phyloP scores from a whole-genome alignment of 2,329 filamentous ascomycete species.

The Lasiodiplodia theobromae region DNA sequence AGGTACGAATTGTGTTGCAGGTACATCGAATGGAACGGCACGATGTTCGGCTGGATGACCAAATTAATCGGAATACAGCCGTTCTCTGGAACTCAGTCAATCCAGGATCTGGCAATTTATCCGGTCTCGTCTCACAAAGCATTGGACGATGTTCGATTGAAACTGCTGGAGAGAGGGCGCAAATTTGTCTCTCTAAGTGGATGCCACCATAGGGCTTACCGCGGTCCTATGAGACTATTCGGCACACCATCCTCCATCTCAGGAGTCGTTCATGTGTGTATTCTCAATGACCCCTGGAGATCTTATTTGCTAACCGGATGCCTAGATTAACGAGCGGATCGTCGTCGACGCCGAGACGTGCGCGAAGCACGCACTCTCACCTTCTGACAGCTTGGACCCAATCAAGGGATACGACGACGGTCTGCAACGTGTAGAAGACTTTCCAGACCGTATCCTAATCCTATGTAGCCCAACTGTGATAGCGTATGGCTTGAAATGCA shows the following conservation, averaged over 20 bases:
- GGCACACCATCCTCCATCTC: neutral
- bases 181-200: slow-evolving; percentile 37
- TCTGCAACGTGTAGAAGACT: neutral
- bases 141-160: slow-evolving; percentile 32
- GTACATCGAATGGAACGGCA: slow-evolving; percentile 39
- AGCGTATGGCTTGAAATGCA: slow-evolving; percentile 43
- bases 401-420: neutral
- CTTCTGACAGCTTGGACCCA: no score
- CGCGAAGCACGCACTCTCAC: slow-evolving; percentile 8
- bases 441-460: neutral
- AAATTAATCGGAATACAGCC: slow-evolving; percentile 31
- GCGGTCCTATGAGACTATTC: slow-evolving; percentile 29
- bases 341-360: slow-evolving; percentile 36
- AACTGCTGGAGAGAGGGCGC: slow-evolving; percentile 34
- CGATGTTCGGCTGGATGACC: slow-evolving; percentile 35
- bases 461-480: slow-evolving; percentile 39
- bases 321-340: slow-evolving; percentile 34
- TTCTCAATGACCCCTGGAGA: neutral
- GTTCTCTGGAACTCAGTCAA: slow-evolving; percentile 35
- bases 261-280: neutral
- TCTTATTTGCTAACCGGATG: slow-evolving; percentile 9
- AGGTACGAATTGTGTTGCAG: slow-evolving; percentile 28
- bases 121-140: slow-evolving; percentile 33
- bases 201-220: slow-evolving; percentile 37
- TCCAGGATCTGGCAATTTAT: slow-evolving; percentile 34